phyloP scores from a whole-genome alignment of 1,139 yeast genomes.

The Lodderomyces metapsilosis region DNA sequence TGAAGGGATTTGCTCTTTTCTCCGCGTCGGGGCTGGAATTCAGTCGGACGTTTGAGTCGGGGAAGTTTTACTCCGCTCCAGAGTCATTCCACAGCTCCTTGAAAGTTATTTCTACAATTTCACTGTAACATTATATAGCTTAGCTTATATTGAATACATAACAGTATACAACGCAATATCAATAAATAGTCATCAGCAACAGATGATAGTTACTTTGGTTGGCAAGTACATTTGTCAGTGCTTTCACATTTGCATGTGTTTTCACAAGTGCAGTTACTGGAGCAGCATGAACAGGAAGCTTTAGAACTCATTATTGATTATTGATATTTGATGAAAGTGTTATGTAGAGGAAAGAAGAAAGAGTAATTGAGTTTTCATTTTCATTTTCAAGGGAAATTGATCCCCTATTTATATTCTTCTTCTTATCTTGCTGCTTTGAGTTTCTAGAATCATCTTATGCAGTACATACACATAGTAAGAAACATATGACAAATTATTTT shows the following conservation, averaged over 20 bases:
- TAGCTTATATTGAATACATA: neutral
- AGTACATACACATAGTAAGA: neutral
- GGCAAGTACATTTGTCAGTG: conserved; percentile 5
- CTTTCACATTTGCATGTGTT: conserved; percentile 5
- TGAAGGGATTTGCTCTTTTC: too few relatives aligned
- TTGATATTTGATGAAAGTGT: neutral
- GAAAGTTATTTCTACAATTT: neutral
- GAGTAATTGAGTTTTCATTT: neutral
- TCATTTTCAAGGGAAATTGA: neutral
- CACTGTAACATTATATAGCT: too few relatives aligned
- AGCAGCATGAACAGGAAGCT: conserved; percentile 6
- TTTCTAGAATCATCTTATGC: neutral
- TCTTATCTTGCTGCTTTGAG: too few relatives aligned
- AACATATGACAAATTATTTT: too few relatives aligned
- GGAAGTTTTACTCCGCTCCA: too few relatives aligned
- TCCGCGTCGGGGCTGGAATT: too few relatives aligned
- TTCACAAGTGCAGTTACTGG: conserved; percentile 1
- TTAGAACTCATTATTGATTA: conserved; percentile 4
- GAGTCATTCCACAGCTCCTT: too few relatives aligned
- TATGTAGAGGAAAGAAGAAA: neutral
- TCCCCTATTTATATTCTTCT: neutral
- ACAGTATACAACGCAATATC: neutral
- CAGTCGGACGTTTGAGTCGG: too few relatives aligned
- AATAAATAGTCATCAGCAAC: neutral
- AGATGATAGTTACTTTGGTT: conserved; percentile 3